Evolutionary conservation across 176 grass and related monocot species (phyloP).

Genomic region (Eragrostis curvula): DNA sequence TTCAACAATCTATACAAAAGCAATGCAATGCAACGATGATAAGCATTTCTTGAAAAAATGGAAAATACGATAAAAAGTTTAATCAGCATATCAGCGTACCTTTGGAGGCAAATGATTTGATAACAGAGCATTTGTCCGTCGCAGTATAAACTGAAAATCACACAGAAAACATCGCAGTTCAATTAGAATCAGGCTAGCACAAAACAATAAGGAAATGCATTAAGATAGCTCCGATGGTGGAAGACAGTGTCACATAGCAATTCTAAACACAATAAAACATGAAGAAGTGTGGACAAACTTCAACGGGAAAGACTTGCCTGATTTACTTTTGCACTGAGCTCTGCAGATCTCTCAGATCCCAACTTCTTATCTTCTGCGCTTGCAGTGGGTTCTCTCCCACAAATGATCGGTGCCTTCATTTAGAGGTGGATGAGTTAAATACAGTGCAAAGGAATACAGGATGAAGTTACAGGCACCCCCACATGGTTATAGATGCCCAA

Average conservation of each 20-base stretch:
- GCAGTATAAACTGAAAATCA: slow-evolving; percentile 97
- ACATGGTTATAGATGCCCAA: not conserved
- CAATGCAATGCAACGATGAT: slow-evolving; percentile 33
- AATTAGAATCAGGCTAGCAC: slow-evolving; percentile 19
- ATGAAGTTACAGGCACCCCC: not conserved
- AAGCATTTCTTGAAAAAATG: slow-evolving; percentile 10
- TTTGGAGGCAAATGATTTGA: slow-evolving; percentile 99
- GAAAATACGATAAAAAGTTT: not conserved
- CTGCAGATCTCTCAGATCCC: slow-evolving; percentile 85
- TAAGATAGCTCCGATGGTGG: not conserved
- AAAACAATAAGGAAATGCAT: slow-evolving; percentile 20
- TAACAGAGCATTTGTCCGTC: slow-evolving; percentile 84
- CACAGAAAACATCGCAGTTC: slow-evolving; percentile 37
- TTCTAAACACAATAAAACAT: slow-evolving; percentile 6
- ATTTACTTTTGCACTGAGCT: slow-evolving; percentile 95
- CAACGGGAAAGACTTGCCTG: slow-evolving; percentile 58
- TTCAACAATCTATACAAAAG: slow-evolving; percentile 82
- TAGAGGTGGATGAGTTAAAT: slow-evolving; percentile 27
- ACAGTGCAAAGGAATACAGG: slow-evolving; percentile 29
- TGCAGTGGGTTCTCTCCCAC: slow-evolving; percentile 84
- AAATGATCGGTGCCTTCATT: slow-evolving; percentile 81
- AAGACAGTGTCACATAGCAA: slow-evolving; percentile 26
- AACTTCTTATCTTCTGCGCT: slow-evolving; percentile 83
- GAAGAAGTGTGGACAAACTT: slow-evolving; percentile 12
- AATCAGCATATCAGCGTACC: slow-evolving; percentile 58